Evolutionary conservation across 78 protist species (phyloP).

Genomic region (Dictyostelium purpureum): DNA sequence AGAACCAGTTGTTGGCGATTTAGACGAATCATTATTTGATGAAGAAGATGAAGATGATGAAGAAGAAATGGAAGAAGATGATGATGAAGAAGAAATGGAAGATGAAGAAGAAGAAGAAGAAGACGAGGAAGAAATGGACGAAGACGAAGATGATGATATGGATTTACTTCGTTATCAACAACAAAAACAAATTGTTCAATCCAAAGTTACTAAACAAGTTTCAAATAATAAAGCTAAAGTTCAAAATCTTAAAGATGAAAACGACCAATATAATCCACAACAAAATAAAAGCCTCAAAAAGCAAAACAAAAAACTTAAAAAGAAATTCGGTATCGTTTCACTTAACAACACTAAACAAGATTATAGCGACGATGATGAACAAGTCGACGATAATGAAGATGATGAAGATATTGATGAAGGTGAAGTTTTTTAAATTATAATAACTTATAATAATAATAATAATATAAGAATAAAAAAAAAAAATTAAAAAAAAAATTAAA

Average conservation of each 20-base stretch:
- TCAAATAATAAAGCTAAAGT: neutral
- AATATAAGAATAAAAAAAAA: too few relatives aligned
- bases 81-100: constrained; percentile 27
- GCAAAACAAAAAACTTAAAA: constrained; percentile 64
- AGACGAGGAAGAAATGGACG: constrained; percentile 44
- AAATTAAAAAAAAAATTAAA: too few relatives aligned
- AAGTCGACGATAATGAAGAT: constrained; percentile 7
- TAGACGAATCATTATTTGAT: constrained; percentile 56
- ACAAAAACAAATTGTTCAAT: neutral
- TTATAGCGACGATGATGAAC: neutral
- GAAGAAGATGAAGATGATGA: constrained; percentile 73
- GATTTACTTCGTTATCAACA: constrained; percentile 7
- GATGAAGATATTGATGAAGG: constrained; percentile 30
- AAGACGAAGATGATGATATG: constrained; percentile 48
- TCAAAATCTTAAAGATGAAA: constrained; percentile 69
- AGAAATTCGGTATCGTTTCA: constrained; percentile 60
- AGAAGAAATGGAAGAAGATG: constrained; percentile 41
- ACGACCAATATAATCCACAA: constrained; percentile 78
- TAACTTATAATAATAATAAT: too few relatives aligned
- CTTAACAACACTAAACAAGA: neutral
- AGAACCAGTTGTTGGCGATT: neutral
- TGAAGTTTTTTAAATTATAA: too few relatives aligned
- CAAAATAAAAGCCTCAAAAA: constrained; percentile 42
- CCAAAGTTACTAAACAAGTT: neutral
- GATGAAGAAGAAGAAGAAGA: constrained; percentile 50